Conservation (phyloP, 2,329 filamentous ascomycete species). For the Aspergillus udagawae region DNA sequence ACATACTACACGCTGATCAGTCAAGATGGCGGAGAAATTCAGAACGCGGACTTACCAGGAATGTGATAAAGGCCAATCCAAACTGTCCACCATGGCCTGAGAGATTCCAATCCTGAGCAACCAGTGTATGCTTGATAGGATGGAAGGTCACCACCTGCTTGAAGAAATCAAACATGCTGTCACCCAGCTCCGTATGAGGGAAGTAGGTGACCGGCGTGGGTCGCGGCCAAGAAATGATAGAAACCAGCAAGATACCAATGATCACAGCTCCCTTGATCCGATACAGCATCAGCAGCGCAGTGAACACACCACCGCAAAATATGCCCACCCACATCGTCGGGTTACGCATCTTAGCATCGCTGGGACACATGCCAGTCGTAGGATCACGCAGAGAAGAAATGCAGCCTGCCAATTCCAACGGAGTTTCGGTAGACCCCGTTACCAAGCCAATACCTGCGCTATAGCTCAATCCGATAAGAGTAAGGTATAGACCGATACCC, state of each 20-base stretch:
- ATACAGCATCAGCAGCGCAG: slow-evolving; percentile 77
- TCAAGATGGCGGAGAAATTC: neutral
- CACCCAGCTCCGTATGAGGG: slow-evolving; percentile 65
- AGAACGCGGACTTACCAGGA: slow-evolving; percentile 48
- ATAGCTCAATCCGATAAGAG: slow-evolving; percentile 65
- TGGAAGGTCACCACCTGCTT: slow-evolving; percentile 83
- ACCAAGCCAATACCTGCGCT: slow-evolving; percentile 77
- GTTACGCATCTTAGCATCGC: slow-evolving; percentile 70
- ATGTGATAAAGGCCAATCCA: slow-evolving; percentile 78
- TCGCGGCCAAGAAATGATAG: slow-evolving; percentile 84
- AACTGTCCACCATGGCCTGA: slow-evolving; percentile 68
- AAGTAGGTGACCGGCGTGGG: slow-evolving; percentile 75
- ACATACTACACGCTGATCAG: slow-evolving; percentile 54
- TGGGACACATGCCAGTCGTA: slow-evolving; percentile 55
- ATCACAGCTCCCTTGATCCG: slow-evolving; percentile 85
- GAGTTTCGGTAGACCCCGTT: slow-evolving; percentile 63
- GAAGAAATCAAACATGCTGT: slow-evolving; percentile 78
- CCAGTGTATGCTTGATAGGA: slow-evolving; percentile 64
- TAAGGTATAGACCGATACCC: slow-evolving; percentile 77
- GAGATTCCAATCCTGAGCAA: slow-evolving; percentile 71
- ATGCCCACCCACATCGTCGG: slow-evolving; percentile 85
- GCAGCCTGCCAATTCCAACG: slow-evolving; percentile 73
- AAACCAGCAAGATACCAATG: slow-evolving; percentile 75
- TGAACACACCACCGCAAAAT: slow-evolving; percentile 78
- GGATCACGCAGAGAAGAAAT: slow-evolving; percentile 44